Base-by-base conservation (phyloP, 1,284 basidiomycete species). In the Agaricales sp. region DNA sequence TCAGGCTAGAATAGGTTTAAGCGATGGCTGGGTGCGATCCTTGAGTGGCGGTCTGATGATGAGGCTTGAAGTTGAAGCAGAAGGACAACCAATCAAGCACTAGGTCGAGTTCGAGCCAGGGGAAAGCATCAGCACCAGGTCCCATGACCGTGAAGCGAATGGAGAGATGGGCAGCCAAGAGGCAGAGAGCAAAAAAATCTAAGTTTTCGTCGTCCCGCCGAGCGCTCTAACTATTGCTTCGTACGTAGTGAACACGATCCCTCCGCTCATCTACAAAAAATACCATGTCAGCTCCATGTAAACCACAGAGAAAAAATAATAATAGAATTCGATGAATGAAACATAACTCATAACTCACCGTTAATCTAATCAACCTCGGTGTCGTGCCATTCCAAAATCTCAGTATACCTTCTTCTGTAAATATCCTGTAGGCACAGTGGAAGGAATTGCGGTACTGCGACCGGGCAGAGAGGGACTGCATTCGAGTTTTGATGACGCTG, bases 341-440 rank as follows among this genome's bases (percentile, higher is more conserved):
- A n/a, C n/a, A n/a, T n/a, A 16, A 3, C 21, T 11, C 11, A 35
- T 35, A 11, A 75, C 90, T 70, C 59, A 94, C 87, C 60, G 93
- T 85, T 43, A 98, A 65, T 24, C 94, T 74, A 8, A 80, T 80
- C 35, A 98, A 67, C 53, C 94, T 70, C 0, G 94, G 94, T 1
- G 93, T 95, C 3, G 95, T 92, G 1, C 95, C 95, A 19, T 89
- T 90, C 95, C 95, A 99, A 67, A 99, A 96, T 44, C 87, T 78
- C 22, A 81, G 59, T 13, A 94, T 54, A 4, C 93, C 93, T 61
- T 96, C 92, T 64, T 95, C 90, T 0, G 83, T 91, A 55, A 91
- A 81, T 59, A 95, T 93, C 41, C 92, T 76, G 61, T 93, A 93
- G 2, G 82, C 91, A 61, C 94, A 98, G 61, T 97, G 92, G 68